Evolutionary conservation across 495 filamentous ascomycete genomes (phyloP).

Genomic region (Clavariopsis aquatica): DNA sequence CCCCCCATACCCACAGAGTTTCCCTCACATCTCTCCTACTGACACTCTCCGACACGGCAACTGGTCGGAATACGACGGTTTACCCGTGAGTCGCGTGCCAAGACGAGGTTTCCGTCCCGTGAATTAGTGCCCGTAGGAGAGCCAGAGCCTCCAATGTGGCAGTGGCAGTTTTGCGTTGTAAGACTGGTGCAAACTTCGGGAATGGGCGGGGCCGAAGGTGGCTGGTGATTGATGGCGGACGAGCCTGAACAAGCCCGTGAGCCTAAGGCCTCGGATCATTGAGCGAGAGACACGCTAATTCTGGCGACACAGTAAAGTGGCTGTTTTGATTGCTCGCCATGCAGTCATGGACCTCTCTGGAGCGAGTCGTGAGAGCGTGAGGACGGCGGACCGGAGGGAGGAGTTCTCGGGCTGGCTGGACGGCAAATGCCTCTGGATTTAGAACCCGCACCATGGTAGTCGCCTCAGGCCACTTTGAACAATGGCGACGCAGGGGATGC

Average conservation of each 20-base stretch:
- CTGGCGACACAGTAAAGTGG: background rate
- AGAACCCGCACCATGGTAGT: too few relatives aligned
- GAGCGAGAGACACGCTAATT: background rate
- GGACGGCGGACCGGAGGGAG: background rate
- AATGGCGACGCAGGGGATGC: background rate
- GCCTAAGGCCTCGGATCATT: background rate
- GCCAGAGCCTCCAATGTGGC: slow-evolving; percentile 20
- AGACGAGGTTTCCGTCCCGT: slow-evolving; percentile 20
- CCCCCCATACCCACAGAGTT: slow-evolving; percentile 15
- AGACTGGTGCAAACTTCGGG: slow-evolving; percentile 9
- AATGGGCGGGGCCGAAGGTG: slow-evolving; percentile 27
- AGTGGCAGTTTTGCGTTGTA: slow-evolving; percentile 4
- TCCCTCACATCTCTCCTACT: slow-evolving; percentile 11
- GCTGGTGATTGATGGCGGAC: background rate
- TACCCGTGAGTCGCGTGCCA: slow-evolving; percentile 19
- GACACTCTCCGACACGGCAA: slow-evolving; percentile 29
- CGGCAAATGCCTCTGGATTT: too few relatives aligned
- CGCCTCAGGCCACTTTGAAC: background rate
- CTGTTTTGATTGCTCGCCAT: slow-evolving; percentile 4
- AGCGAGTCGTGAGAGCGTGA: background rate
- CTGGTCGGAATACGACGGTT: slow-evolving; percentile 21
- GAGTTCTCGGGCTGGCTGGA: background rate
- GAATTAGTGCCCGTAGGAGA: slow-evolving; percentile 20
- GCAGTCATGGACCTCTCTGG: background rate
- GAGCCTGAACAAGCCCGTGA: background rate